Evolutionary conservation across 768 basidiomycete genomes (phyloP).

Genomic region (Naematelia encephala): DNA sequence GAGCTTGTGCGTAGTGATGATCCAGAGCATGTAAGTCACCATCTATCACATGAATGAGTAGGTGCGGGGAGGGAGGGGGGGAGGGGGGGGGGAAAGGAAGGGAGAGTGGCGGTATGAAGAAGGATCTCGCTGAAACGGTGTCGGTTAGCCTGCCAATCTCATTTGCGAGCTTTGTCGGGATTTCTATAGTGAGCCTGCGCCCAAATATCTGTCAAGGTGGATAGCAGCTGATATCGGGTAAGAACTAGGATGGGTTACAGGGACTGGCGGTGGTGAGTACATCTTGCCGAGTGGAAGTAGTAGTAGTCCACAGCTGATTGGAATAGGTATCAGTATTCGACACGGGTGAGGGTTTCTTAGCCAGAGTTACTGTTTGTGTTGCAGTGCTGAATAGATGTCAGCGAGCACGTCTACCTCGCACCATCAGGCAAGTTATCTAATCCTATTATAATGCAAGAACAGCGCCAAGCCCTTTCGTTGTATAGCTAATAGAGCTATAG

Average conservation of each 20-base stretch:
- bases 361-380: not conserved
- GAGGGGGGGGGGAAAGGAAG: not conserved
- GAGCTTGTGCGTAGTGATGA: constrained; percentile 44
- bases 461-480: no score
- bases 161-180: constrained; percentile 79
- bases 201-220: no score
- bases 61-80: no score
- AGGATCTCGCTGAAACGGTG: constrained; percentile 4
- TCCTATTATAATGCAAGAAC: not conserved
- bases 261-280: constrained; percentile 61
- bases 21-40: constrained; percentile 54
- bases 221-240: constrained; percentile 8
- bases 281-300: not conserved
- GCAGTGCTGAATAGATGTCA: constrained; percentile 34
- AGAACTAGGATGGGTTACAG: constrained; percentile 83
- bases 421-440: constrained; percentile 56
- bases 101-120: not conserved
- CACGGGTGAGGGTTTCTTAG: constrained; percentile 56
- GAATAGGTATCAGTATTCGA: constrained; percentile 70
- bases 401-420: constrained; percentile 77
- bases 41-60: not conserved
- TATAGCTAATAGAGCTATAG: constrained; percentile 45
- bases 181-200: constrained; percentile 69
- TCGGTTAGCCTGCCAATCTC: constrained; percentile 70
- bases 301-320: constrained; percentile 8